Evolutionary conservation across 2,329 filamentous ascomycete species (phyloP).

Genomic region (Scopulariopsis brevicaulis): DNA sequence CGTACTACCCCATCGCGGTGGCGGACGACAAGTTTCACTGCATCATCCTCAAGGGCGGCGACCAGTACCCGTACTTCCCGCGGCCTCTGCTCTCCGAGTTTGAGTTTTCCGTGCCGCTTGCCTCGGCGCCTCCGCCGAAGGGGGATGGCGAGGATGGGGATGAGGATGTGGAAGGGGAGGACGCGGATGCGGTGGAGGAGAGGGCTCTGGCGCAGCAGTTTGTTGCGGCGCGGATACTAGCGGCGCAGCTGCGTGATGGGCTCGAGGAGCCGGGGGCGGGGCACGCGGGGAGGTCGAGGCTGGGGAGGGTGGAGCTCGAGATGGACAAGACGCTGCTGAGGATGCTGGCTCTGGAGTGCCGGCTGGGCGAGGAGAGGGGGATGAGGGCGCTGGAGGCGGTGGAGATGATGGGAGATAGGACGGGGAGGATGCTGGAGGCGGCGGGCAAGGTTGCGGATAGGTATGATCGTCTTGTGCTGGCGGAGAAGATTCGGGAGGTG

Average conservation of each 20-base stretch:
- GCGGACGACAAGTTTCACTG: constrained; percentile 91
- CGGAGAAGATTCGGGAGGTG: constrained; percentile 81
- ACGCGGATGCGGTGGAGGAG: constrained; percentile 18
- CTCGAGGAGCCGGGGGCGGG: constrained; percentile 22
- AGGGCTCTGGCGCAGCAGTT: constrained; percentile 71
- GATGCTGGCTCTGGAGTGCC: constrained; percentile 77
- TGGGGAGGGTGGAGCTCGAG: constrained; percentile 66
- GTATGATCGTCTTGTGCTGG: constrained; percentile 69
- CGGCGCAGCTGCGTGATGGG: constrained; percentile 65
- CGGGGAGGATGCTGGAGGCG: constrained; percentile 82
- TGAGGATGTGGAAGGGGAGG: constrained; percentile 21
- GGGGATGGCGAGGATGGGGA: constrained; percentile 19
- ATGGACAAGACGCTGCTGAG: constrained; percentile 86
- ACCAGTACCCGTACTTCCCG: constrained; percentile 87
- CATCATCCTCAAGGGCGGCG: constrained; percentile 94
- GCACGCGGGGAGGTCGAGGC: constrained; percentile 51
- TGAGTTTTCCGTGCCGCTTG: constrained; percentile 76
- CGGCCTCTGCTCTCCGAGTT: constrained; percentile 86
- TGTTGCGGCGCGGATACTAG: constrained; percentile 60
- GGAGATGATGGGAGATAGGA: constrained; percentile 69
- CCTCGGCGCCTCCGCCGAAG: constrained; percentile 32
- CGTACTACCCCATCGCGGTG: constrained; percentile 92
- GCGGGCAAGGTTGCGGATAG: constrained; percentile 80
- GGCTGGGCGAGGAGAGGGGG: constrained; percentile 82
- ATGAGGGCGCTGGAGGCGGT: constrained; percentile 95